Evolutionary conservation across 106 monocot species (phyloP), one percentile per base, ranked within the genome.

Genomic region (Gastrodia elata): DNA sequence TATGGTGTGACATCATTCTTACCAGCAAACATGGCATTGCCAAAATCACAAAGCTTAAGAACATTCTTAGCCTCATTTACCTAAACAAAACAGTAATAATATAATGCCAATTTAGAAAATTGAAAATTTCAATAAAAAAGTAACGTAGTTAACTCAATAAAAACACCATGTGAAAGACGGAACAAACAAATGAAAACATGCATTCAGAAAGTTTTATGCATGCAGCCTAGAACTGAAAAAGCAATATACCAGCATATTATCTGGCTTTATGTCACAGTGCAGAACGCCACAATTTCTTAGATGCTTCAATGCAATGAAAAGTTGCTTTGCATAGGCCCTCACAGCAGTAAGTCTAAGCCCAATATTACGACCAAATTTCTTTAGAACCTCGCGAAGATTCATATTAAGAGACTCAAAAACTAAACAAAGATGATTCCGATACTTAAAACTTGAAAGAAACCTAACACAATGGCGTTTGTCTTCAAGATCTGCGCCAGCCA

Each of bases 371-470:
- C 97, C 93, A 92, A 97, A 97, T 83, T 93, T 97, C 84, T 97
- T 97, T 80, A 97, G 75, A 83, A 97, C 97, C 83, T 97, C 97
- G 81, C 97, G 97, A 71, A 97, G 97, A 88, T 97, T 97, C 97
- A 97, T 97, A 92, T 93, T 90, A 87, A 97, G 97, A 86, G 97
- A 97, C 83, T 97, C 97, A 93, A 97, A 97, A 84, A 97, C 97
- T 86, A 97, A 90, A 79, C 97, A 97, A 88, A 97, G 97, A 97
- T 97, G 97, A 80, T 91, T 93, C 79, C 97, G 78, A 82, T 93
- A 97, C 92, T 90, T 97, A 86, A 97, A 97, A 90, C 84, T 93
- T 71, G 97, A 97, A 77, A 93, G 74, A 87, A 97, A 97, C 86
- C 97, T 90, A 86, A 97, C 93, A 72, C 93, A 93, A 48, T 97